A percentile compares a stretch with the other conserved stretches of the same genome.
These are phyloP conservation scores for Myxozyma vanderwaltii DNA, from an alignment of 805 yeast species.

Conservation along the genomic window DNA sequence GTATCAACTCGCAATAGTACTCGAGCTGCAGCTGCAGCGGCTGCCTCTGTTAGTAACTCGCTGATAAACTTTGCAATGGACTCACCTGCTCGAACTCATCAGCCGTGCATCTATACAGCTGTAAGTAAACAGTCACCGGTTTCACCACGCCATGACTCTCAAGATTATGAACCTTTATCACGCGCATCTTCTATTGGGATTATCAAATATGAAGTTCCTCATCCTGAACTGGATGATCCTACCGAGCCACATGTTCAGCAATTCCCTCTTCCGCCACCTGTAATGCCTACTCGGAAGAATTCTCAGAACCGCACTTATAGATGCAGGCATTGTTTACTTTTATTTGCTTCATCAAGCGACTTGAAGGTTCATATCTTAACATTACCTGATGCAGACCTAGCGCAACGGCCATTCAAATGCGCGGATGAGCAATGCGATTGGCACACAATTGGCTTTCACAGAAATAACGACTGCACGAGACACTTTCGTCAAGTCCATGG, in stretches of 20 bases:
- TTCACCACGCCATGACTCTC: background rate
- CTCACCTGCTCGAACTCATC: background rate
- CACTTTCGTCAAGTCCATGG: slow-evolving; percentile 32
- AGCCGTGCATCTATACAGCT: background rate
- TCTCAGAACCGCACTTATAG: slow-evolving; percentile 30
- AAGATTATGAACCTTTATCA: background rate
- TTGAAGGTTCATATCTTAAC: slow-evolving; percentile 17
- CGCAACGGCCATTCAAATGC: slow-evolving; percentile 32
- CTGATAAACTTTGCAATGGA: background rate
- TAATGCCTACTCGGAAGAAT: slow-evolving; percentile 9
- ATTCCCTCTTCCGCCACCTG: slow-evolving; percentile 1
- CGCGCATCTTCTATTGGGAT: background rate
- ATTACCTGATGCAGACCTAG: slow-evolving; percentile 10
- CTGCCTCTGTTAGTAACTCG: background rate
- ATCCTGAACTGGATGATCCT: slow-evolving; percentile 5
- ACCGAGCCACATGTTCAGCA: background rate
- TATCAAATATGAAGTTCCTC: background rate
- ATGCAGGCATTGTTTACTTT: slow-evolving; percentile 25
- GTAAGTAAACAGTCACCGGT: background rate
- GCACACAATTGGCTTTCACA: slow-evolving; percentile 30
- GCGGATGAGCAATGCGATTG: slow-evolving; percentile 29
- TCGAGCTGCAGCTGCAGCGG: background rate
- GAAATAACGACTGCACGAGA: slow-evolving; percentile 32
- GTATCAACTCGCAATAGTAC: too few species aligned
- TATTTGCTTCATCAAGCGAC: slow-evolving; percentile 16